Evolutionary conservation across 805 yeast genomes (phyloP).

Genomic region (Teunomyces atbi): DNA sequence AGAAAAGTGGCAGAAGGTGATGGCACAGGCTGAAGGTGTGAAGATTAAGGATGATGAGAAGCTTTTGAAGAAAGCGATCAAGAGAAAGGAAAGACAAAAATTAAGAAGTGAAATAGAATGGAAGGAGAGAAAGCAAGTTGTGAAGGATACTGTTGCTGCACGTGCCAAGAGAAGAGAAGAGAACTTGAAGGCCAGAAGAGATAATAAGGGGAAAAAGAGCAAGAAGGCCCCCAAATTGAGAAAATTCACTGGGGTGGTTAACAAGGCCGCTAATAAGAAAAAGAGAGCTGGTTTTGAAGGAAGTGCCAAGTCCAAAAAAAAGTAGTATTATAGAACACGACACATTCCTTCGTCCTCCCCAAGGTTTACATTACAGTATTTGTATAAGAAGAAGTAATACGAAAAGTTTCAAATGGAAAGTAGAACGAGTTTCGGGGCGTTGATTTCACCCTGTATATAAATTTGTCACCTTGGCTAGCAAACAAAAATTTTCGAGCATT

Average conservation of each 20-base stretch:
- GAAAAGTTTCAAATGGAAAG: background rate
- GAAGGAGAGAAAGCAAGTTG: constrained; percentile 83
- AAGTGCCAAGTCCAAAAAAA: constrained; percentile 44
- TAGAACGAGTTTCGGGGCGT: background rate
- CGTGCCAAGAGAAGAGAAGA: constrained; percentile 89
- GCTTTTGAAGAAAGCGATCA: constrained; percentile 79
- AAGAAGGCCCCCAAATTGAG: constrained; percentile 70
- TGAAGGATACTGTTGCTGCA: constrained; percentile 69
- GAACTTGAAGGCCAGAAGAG: constrained; percentile 80
- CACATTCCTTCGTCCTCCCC: background rate
- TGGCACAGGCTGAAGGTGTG: constrained; percentile 84
- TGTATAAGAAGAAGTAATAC: too few relatives aligned
- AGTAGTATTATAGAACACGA: constrained; percentile 13
- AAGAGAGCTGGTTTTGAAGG: constrained; percentile 94
- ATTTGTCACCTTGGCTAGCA: background rate
- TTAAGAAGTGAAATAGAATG: constrained; percentile 87
- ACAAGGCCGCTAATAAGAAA: constrained; percentile 42
- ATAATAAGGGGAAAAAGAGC: constrained; percentile 77
- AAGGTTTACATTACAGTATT: too few relatives aligned
- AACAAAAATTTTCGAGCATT: constrained; percentile 4
- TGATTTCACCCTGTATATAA: constrained; percentile 2
- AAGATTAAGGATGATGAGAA: constrained; percentile 89
- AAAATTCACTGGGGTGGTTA: constrained; percentile 57
- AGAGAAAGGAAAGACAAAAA: constrained; percentile 78
- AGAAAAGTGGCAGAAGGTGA: constrained; percentile 79